phyloP scores from a whole-genome alignment of 148 eudicot species.

The Bassia scoparia region DNA sequence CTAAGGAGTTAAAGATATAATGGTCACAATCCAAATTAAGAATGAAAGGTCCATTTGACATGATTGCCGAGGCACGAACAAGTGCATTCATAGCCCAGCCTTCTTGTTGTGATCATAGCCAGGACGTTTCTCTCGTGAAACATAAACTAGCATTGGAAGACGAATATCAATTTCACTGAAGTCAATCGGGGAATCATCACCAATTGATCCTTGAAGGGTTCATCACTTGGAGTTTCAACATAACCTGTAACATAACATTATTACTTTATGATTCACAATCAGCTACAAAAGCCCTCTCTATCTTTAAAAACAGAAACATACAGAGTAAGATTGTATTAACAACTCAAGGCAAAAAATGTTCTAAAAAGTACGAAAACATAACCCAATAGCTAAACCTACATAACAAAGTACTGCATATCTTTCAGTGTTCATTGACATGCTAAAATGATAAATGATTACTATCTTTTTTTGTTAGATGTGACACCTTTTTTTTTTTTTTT shows the following conservation, averaged over 20 bases:
- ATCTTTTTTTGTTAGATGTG: too few relatives aligned
- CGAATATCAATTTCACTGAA: conserved; percentile 76
- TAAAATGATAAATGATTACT: too few relatives aligned
- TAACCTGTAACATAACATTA: conserved; percentile 46
- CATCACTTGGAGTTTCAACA: conserved; percentile 94
- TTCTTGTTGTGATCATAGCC: conserved; percentile 98
- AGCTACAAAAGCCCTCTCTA: background rate
- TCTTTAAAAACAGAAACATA: too few relatives aligned
- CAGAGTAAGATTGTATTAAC: too few relatives aligned
- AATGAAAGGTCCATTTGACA: conserved; percentile 95
- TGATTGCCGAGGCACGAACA: conserved; percentile 93
- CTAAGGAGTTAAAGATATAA: conserved; percentile 84
- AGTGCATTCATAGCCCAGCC: conserved; percentile 95
- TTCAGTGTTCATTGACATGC: too few relatives aligned
- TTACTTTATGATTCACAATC: background rate
- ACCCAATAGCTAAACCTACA: too few relatives aligned
- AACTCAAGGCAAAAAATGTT: too few relatives aligned
- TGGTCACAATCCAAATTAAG: conserved; percentile 92
- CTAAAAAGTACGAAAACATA: too few relatives aligned
- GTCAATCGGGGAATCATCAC: conserved; percentile 47
- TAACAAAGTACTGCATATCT: too few relatives aligned
- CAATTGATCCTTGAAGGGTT: conserved; percentile 53
- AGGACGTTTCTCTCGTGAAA: conserved; percentile 94
- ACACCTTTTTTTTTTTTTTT: too few relatives aligned
- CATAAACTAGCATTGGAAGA: conserved; percentile 85